Conservation (phyloP, 345 rosid genomes). For the Arabis alpina region DNA sequence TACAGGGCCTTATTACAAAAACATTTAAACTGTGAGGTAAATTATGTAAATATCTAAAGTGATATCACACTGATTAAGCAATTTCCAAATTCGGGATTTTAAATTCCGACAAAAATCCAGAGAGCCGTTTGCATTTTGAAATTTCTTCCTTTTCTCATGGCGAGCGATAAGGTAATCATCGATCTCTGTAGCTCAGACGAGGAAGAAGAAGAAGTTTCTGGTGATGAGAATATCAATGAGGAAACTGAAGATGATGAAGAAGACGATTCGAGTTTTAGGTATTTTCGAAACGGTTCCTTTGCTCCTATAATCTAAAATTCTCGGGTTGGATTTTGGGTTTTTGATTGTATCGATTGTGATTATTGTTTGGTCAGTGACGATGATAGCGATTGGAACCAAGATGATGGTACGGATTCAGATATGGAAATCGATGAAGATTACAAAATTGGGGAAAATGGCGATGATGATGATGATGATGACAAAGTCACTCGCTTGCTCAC, state of each 20-base stretch:
- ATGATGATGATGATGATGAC: constrained; percentile 3
- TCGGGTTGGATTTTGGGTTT: neutral
- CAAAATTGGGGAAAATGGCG: neutral
- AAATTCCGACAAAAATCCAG: neutral
- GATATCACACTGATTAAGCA: neutral
- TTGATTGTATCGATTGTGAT: neutral
- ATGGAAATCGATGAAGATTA: constrained; percentile 23
- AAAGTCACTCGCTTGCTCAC: constrained; percentile 49
- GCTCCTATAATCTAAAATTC: neutral
- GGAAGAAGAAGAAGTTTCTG: constrained; percentile 28
- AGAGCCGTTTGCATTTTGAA: constrained; percentile 37
- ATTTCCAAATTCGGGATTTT: neutral
- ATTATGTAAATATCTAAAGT: constrained; percentile 8
- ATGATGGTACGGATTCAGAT: constrained; percentile 28
- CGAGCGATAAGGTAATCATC: constrained; percentile 18
- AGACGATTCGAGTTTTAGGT: constrained; percentile 24
- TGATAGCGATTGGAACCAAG: constrained; percentile 33
- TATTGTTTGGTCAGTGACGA: constrained; percentile 28
- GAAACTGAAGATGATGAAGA: constrained; percentile 30
- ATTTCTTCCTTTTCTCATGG: constrained; percentile 15
- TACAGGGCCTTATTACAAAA: neutral
- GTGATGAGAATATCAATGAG: constrained; percentile 23
- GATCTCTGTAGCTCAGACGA: constrained; percentile 44
- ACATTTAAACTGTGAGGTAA: neutral
- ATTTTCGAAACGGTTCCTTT: neutral